phyloP scores from a whole-genome alignment of 495 filamentous ascomycete genomes.

The Hypoxylon rickii region DNA sequence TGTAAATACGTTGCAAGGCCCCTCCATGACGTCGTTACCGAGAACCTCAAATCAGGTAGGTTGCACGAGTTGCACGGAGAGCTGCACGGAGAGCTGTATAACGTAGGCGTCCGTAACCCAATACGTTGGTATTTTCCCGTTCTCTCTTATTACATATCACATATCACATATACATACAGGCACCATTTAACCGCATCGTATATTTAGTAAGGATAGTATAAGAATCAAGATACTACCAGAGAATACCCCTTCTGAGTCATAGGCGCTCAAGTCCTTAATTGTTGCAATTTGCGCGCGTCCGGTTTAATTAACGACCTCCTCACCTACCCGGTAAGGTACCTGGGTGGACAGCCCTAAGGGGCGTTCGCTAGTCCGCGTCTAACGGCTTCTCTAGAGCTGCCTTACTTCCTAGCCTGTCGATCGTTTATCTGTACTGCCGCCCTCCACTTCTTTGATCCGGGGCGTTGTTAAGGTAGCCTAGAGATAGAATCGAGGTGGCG shows the following conservation, averaged over 20 bases:
- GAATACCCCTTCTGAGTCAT: too few species aligned
- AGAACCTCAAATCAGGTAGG: slow-evolving; percentile 12
- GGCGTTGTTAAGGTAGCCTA: too few species aligned
- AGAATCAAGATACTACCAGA: too few species aligned
- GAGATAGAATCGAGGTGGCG: too few species aligned
- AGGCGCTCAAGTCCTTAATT: too few species aligned
- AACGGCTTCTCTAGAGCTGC: neutral
- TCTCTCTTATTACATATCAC: neutral
- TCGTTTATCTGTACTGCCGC: neutral
- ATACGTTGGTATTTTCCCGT: slow-evolving; percentile 1
- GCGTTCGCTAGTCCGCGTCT: neutral
- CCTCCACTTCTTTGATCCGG: too few species aligned
- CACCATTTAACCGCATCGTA: neutral
- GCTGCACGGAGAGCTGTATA: slow-evolving; percentile 4
- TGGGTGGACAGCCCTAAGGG: neutral
- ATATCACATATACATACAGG: neutral
- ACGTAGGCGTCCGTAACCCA: slow-evolving; percentile 9
- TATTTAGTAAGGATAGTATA: neutral
- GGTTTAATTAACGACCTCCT: neutral
- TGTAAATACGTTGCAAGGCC: too few species aligned
- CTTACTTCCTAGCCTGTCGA: neutral
- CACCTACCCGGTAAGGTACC: too few species aligned
- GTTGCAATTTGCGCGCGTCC: neutral
- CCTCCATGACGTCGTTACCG: slow-evolving; percentile 30
- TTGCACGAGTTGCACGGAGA: too few species aligned